A percentile compares a stretch with the other conserved stretches of the same genome.
Conservation (phyloP, 371 early-diverging fungal genomes). For the Batkoa obscura region DNA sequence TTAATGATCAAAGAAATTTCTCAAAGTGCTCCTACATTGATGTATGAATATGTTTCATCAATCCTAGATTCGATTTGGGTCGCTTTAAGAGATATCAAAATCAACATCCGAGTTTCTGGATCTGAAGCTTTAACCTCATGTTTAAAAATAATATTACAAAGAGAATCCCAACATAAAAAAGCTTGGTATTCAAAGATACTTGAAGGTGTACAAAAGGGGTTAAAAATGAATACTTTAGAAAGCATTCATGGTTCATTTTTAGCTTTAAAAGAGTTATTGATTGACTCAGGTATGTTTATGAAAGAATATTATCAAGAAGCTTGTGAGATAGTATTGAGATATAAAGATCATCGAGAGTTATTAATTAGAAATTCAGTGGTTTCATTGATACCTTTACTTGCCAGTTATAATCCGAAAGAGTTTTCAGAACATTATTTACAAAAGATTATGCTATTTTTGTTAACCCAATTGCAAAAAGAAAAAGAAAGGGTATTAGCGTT, state of each 20-base stretch:
- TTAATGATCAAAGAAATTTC: slow-evolving; percentile 68
- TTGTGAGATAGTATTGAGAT: slow-evolving; percentile 51
- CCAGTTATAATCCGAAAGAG: slow-evolving; percentile 54
- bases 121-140: slow-evolving; percentile 73
- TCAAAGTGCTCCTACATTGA: slow-evolving; percentile 60
- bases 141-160: slow-evolving; percentile 55
- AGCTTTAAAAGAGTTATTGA: slow-evolving; percentile 57
- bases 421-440: slow-evolving; percentile 60
- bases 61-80: slow-evolving; percentile 78
- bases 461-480: slow-evolving; percentile 55
- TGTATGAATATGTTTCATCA: slow-evolving; percentile 65
- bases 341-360: slow-evolving; percentile 63
- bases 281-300: slow-evolving; percentile 80
- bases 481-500: slow-evolving; percentile 61
- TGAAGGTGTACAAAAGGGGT: slow-evolving; percentile 65
- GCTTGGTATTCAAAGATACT: slow-evolving; percentile 63
- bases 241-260: slow-evolving; percentile 80
- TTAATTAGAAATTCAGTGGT: slow-evolving; percentile 73
- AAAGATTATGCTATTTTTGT: slow-evolving; percentile 51
- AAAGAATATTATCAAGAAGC: slow-evolving; percentile 55
- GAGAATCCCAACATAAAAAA: slow-evolving; percentile 46
- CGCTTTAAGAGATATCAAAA: slow-evolving; percentile 65
- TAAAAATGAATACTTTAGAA: slow-evolving; percentile 51
- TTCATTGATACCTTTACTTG: slow-evolving; percentile 60
- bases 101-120: slow-evolving; percentile 55